Percentiles rank a stretch among this genome's conserved stretches.
Evolutionary conservation across 345 rosid genomes (phyloP).

Genomic region (Salix caprea): DNA sequence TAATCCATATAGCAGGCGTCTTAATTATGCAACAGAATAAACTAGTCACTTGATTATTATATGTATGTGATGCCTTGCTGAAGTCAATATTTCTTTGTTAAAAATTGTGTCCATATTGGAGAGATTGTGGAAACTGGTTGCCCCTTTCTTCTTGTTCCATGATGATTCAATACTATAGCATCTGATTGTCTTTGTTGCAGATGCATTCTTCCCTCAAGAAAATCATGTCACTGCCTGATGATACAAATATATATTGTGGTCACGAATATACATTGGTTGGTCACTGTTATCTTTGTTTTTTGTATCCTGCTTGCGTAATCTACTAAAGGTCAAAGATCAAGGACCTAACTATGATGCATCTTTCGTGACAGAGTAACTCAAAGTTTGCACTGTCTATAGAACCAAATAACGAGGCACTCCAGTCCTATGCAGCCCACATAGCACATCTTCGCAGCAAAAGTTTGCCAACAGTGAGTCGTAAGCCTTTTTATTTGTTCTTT

Average conservation of each 20-base stretch:
- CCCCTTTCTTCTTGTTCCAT: neutral
- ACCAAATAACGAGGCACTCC: slow-evolving; percentile 83
- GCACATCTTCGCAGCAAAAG: slow-evolving; percentile 81
- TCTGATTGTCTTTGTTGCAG: slow-evolving; percentile 39
- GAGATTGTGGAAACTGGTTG: neutral
- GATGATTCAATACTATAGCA: neutral
- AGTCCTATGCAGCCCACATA: slow-evolving; percentile 68
- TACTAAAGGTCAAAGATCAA: slow-evolving; percentile 4
- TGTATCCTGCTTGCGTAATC: neutral
- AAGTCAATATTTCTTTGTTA: neutral
- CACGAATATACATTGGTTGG: slow-evolving; percentile 94
- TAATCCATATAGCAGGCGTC: neutral
- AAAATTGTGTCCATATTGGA: neutral
- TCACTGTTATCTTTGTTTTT: slow-evolving; percentile 1
- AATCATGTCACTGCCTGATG: slow-evolving; percentile 76
- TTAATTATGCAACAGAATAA: neutral
- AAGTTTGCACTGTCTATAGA: slow-evolving; percentile 90
- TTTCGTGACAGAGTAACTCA: slow-evolving; percentile 61
- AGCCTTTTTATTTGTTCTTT: neutral
- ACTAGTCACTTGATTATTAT: neutral
- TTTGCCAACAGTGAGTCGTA: slow-evolving; percentile 61
- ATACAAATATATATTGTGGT: slow-evolving; percentile 78
- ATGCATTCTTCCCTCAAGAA: slow-evolving; percentile 76
- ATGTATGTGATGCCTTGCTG: neutral
- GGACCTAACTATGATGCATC: slow-evolving; percentile 9